Percentiles rank a stretch among this genome's conserved stretches.
Evolutionary conservation across 176 grass and related monocot genomes (phyloP).

Genomic region (Paspalum vaginatum): DNA sequence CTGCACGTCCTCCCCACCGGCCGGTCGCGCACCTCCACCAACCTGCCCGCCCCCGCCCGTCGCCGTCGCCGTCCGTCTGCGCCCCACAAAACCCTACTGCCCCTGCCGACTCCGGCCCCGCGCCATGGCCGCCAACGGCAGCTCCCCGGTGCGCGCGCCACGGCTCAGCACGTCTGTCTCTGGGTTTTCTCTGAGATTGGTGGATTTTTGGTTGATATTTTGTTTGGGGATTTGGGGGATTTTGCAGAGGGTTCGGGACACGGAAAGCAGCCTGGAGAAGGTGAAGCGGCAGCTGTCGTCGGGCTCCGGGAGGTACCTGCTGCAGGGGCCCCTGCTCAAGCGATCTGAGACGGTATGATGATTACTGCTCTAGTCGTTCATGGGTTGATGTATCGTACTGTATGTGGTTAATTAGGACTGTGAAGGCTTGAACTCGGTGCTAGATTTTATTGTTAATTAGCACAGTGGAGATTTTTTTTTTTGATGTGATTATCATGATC

Average conservation of each 20-base stretch:
- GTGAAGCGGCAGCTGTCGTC: constrained; percentile 90
- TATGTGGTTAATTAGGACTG: neutral
- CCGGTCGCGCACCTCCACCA: constrained; percentile 38
- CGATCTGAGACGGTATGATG: constrained; percentile 92
- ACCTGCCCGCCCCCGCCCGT: constrained; percentile 8
- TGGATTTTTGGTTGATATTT: constrained; percentile 13
- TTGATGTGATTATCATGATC: constrained; percentile 10
- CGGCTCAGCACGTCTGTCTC: neutral
- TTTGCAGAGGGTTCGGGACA: constrained; percentile 50
- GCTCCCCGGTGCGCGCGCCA: constrained; percentile 52
- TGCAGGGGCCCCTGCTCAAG: constrained; percentile 91
- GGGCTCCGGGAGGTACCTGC: constrained; percentile 83
- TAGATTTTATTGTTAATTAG: constrained; percentile 18
- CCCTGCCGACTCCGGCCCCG: neutral
- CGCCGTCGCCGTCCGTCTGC: neutral
- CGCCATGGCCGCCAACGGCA: constrained; percentile 71
- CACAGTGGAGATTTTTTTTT: too few species aligned
- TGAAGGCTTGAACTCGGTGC: neutral
- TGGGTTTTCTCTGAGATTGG: neutral
- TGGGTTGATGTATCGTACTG: too few species aligned
- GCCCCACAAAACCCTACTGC: constrained; percentile 38
- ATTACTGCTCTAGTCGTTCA: constrained; percentile 1
- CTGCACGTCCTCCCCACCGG: constrained; percentile 45
- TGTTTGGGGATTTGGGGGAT: neutral
- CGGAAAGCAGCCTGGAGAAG: constrained; percentile 86